A percentile compares a stretch with the other conserved stretches of the same genome.
These are phyloP conservation scores for Sonneratia caseolaris DNA, from an alignment of 345 rosid genomes.

Conservation along the genomic window DNA sequence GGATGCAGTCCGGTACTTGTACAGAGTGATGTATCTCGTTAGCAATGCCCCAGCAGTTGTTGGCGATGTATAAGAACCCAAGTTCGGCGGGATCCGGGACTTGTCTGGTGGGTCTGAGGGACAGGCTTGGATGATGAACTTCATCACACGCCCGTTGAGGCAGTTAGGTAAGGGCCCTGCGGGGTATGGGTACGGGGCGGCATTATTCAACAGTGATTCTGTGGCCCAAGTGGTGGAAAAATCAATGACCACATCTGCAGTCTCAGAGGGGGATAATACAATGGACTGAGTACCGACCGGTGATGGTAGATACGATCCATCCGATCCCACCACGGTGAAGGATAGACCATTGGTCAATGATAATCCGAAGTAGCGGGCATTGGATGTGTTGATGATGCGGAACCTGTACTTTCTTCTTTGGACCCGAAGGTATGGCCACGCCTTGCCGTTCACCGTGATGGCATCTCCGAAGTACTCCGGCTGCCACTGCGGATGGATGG, in stretches of 20 bases:
- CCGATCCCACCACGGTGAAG: constrained; percentile 11
- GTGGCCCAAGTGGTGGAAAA: constrained; percentile 3
- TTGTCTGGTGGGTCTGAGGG: neutral
- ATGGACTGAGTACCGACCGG: neutral
- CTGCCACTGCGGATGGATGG: constrained; percentile 10
- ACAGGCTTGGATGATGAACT: constrained; percentile 11
- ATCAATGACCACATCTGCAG: constrained; percentile 12
- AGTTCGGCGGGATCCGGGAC: neutral
- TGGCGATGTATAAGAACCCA: neutral
- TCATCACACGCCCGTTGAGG: constrained; percentile 10
- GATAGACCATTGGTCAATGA: constrained; percentile 8
- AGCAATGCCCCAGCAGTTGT: neutral
- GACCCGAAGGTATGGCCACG: constrained; percentile 16
- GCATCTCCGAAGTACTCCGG: constrained; percentile 7
- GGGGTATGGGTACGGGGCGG: constrained; percentile 15
- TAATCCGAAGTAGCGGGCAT: constrained; percentile 9
- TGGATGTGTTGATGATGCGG: constrained; percentile 14
- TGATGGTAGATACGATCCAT: neutral
- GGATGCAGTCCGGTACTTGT: constrained; percentile 4
- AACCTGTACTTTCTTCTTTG: constrained; percentile 12
- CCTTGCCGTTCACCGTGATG: constrained; percentile 17
- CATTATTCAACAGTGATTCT: neutral
- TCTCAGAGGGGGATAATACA: constrained; percentile 9
- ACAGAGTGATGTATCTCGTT: constrained; percentile 6
- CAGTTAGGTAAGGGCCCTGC: neutral